phyloP scores from a whole-genome alignment of 495 filamentous ascomycete species.

The Neurospora tetrasperma region DNA sequence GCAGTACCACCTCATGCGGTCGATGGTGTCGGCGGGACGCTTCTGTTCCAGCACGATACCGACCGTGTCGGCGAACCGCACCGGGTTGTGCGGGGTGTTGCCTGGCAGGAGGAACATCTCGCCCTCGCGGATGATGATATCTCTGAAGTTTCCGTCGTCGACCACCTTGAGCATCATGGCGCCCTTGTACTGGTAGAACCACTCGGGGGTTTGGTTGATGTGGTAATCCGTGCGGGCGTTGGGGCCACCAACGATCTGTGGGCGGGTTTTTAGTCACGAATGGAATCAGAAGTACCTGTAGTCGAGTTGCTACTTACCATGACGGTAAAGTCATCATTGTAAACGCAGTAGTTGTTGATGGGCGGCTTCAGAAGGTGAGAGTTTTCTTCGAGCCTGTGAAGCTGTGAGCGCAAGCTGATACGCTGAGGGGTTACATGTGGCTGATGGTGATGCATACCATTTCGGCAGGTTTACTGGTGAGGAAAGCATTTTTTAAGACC shows the following conservation, averaged over 20 bases:
- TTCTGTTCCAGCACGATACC: conserved; percentile 88
- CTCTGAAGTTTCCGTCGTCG: conserved; percentile 55
- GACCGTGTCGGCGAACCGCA: conserved; percentile 53
- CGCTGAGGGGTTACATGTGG: neutral
- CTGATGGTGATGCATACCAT: conserved; percentile 46
- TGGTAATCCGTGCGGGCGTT: conserved; percentile 97
- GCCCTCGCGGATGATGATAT: conserved; percentile 83
- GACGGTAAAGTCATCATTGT: conserved; percentile 68
- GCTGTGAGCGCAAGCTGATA: neutral
- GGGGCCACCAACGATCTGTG: conserved; percentile 85
- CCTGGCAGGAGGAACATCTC: conserved; percentile 89
- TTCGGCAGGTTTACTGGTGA: conserved; percentile 69
- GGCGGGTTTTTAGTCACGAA: neutral
- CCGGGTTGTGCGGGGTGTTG: conserved; percentile 78
- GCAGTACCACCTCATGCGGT: conserved; percentile 90
- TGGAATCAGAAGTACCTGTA: too few relatives aligned
- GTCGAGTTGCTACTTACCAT: conserved; percentile 41
- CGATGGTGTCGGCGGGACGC: conserved; percentile 56
- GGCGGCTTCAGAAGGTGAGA: conserved; percentile 89
- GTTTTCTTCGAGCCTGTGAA: conserved; percentile 76
- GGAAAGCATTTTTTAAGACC: conserved; percentile 31
- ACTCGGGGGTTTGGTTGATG: conserved; percentile 93
- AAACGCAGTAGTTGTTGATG: conserved; percentile 95
- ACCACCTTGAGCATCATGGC: conserved; percentile 92
- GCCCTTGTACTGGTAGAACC: conserved; percentile 94